Evolutionary conservation across 2,329 filamentous ascomycete genomes (phyloP).

Genomic region (Samsoniella hepiali): DNA sequence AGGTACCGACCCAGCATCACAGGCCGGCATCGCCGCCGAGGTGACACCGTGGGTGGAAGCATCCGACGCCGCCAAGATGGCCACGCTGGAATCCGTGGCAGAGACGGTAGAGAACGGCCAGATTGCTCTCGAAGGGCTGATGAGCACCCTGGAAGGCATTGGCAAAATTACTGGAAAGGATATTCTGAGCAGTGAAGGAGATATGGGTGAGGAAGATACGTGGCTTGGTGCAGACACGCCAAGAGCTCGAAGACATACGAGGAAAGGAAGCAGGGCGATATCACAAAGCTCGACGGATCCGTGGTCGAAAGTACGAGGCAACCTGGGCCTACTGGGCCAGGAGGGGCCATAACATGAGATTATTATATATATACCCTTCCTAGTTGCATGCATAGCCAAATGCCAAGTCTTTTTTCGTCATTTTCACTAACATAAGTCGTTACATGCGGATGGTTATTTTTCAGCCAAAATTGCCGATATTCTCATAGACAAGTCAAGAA

Average conservation of each 20-base stretch:
- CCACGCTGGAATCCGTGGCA: slow-evolving; percentile 55
- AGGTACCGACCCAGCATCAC: slow-evolving; percentile 36
- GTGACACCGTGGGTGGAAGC: slow-evolving; percentile 59
- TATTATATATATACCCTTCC: slow-evolving; percentile 15
- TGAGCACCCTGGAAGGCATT: slow-evolving; percentile 47
- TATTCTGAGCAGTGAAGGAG: slow-evolving; percentile 25
- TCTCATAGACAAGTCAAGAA: slow-evolving; percentile 79
- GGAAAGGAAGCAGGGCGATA: slow-evolving; percentile 20
- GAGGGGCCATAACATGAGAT: slow-evolving; percentile 26
- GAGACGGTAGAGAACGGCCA: slow-evolving; percentile 60
- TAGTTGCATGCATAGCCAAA: slow-evolving; percentile 8
- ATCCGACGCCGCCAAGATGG: slow-evolving; percentile 57
- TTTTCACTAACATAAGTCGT: neutral
- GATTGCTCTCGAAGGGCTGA: slow-evolving; percentile 51
- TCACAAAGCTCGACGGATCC: slow-evolving; percentile 36
- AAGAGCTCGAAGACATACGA: slow-evolving; percentile 27
- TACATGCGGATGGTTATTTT: slow-evolving; percentile 26
- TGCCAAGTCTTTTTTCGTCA: slow-evolving; percentile 8
- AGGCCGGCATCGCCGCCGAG: slow-evolving; percentile 41
- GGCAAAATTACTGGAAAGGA: slow-evolving; percentile 45
- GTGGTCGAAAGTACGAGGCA: slow-evolving; percentile 52
- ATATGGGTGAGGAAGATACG: slow-evolving; percentile 23
- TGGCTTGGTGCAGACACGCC: slow-evolving; percentile 35
- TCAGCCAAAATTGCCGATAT: slow-evolving; percentile 70
- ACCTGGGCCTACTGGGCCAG: slow-evolving; percentile 49